Evolutionary conservation across 805 yeast genomes (phyloP), one percentile per base, ranked within the genome.

Genomic region (Candida gorgasii): DNA sequence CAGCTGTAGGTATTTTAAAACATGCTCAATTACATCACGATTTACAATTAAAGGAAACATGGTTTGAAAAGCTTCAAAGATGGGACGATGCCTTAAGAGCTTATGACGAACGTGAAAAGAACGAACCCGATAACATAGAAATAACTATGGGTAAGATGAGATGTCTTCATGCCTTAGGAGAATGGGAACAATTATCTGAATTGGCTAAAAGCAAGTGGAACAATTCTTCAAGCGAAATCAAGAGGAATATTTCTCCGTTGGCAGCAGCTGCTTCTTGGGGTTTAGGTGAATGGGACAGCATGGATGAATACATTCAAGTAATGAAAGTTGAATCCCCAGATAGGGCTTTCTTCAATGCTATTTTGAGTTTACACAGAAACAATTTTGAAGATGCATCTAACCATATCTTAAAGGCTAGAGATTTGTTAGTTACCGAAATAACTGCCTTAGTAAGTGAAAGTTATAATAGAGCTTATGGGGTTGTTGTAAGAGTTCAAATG

Each of bases 251-350:
- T 52, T 99, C 99, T 1, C 98, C 99, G 0, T 68, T 95, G 41
- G 99, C 98, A 0, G 99, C 99, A 0, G 97, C 98, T 2, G 97
- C 99, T 1, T 89, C 98, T 1, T 93, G 99, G 99, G 97, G 98
- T 12, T 70, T 95, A 31, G 92, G 92, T 1, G 93, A 88, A 57
- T 95, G 99, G 99, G 97, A 89, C 51, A 75, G 87, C 54, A 90
- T 95, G 89, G 97, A 88, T 55, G 79, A 86, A 6, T 93, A 89
- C 54, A 90, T 92, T 43, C 72, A 80, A 50, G 96, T 86, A 1
- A 89, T 93, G 95, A 88, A 88, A 51, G 71, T 80, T 2, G 96
- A 89, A 47, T 86, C 97, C 2, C 97, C 98, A 0, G 98, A 93
- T 58, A 81, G 89, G 45, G 92, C 97, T 1, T 95, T 93, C 62